Conservation (phyloP, 2,329 filamentous ascomycete genomes). For the Periconia macrospinosa region DNA sequence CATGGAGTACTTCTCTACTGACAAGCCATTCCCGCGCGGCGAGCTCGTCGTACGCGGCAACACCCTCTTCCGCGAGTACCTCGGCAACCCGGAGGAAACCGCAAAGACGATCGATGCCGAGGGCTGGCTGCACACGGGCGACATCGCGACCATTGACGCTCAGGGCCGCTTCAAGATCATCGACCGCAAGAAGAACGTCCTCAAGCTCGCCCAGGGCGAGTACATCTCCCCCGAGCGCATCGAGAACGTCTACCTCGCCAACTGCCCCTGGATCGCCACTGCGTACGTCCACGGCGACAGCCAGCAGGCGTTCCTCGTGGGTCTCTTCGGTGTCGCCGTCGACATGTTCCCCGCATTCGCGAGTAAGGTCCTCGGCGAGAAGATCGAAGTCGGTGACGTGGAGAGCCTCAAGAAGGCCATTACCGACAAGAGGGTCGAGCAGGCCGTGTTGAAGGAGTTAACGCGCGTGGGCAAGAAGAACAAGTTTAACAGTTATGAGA, state of each 20-base stretch:
- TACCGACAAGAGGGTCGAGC: conserved; percentile 69
- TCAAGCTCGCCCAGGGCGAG: conserved; percentile 96
- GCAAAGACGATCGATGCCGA: conserved; percentile 78
- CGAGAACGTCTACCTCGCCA: conserved; percentile 90
- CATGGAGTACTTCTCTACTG: conserved; percentile 86
- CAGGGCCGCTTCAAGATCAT: conserved; percentile 89
- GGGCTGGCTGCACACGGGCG: conserved; percentile 96
- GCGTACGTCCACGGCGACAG: conserved; percentile 92
- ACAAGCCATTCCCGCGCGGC: conserved; percentile 87
- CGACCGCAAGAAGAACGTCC: conserved; percentile 97
- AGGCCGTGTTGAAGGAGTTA: conserved; percentile 76
- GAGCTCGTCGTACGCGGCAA: conserved; percentile 83
- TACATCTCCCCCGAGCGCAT: conserved; percentile 97
- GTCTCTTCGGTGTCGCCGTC: conserved; percentile 84
- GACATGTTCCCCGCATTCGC: conserved; percentile 81
- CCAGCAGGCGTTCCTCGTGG: conserved; percentile 79
- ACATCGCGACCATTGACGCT: conserved; percentile 84
- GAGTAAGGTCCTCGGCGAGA: conserved; percentile 71
- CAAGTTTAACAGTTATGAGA: conserved; percentile 92
- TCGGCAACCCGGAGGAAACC: conserved; percentile 87
- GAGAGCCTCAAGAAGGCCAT: conserved; percentile 68
- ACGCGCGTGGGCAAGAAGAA: conserved; percentile 76
- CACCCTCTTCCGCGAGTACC: conserved; percentile 84
- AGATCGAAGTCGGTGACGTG: conserved; percentile 65
- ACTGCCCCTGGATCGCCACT: conserved; percentile 73